These are phyloP conservation scores for Nigrospora sphaerica DNA, from an alignment of 2,329 filamentous ascomycete genomes.

Conservation along the genomic window DNA sequence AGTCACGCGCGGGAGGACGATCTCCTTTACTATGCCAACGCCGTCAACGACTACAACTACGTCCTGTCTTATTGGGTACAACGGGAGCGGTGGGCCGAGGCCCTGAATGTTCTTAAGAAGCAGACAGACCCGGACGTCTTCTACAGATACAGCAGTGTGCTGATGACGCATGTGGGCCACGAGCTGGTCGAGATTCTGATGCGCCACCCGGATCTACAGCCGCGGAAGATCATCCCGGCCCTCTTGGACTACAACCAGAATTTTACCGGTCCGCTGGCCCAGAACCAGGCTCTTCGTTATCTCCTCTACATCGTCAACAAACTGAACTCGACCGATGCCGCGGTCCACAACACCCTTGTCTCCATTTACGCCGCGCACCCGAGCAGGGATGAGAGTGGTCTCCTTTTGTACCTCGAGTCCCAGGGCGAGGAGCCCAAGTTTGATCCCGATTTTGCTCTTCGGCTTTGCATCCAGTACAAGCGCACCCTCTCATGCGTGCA, in stretches of 20 bases:
- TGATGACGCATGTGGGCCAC: constrained; percentile 80
- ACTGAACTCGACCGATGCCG: constrained; percentile 70
- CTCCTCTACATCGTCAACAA: constrained; percentile 90
- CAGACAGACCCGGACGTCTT: constrained; percentile 91
- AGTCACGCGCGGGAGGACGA: constrained; percentile 93
- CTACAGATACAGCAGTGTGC: constrained; percentile 93
- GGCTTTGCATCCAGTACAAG: constrained; percentile 89
- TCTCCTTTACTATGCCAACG: constrained; percentile 82
- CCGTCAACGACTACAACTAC: constrained; percentile 87
- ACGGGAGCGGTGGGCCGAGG: constrained; percentile 83
- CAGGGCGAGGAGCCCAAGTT: constrained; percentile 83
- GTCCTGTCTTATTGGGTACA: constrained; percentile 97
- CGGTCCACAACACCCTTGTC: constrained; percentile 93
- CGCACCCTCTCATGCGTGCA: constrained; percentile 92
- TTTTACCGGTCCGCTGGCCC: constrained; percentile 56
- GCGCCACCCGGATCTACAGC: constrained; percentile 78
- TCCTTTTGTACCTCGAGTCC: constrained; percentile 83
- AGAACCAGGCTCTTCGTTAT: constrained; percentile 91
- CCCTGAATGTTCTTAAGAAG: constrained; percentile 81
- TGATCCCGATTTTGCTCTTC: constrained; percentile 92
- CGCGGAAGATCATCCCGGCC: constrained; percentile 84
- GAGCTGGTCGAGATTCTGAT: constrained; percentile 94
- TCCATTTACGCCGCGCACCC: constrained; percentile 89
- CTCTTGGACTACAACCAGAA: constrained; percentile 88
- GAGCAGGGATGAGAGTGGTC: constrained; percentile 74